Base-by-base conservation (phyloP, 768 basidiomycete genomes). In the Suillus clintonianus region DNA sequence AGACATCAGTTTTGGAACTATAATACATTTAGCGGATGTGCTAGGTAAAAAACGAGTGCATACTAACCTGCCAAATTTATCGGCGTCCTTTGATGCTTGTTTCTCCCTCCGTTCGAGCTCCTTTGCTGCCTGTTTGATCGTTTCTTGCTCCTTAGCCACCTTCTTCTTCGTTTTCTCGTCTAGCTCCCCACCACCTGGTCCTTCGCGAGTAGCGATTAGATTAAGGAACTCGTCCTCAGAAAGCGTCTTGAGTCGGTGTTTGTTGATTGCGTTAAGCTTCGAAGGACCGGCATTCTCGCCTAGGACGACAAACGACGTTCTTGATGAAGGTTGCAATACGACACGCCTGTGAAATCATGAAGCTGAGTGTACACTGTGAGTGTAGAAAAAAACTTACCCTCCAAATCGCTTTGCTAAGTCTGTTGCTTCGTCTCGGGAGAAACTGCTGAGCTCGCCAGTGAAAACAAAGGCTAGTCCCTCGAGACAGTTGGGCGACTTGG, bases 391-490 rank as follows among this genome's bases (percentile, higher is more conserved):
- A 2, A 81, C 92, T 65, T 56, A 95, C 96, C 89, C 96, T 69
- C 95, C 95, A 71, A 88, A 95, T 5, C 95, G 92, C 75, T 99
- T 99, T 0, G 91, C 97, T 7, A 97, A 76, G 69, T 97, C 95
- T 32, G 81, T 73, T 0, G 93, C 90, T 68, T 97, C 95, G 3
- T 98, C 94, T 42, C 97, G 84, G 1, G 93, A 88, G 67, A 99
- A 88, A 63, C 90, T 91, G 54, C 83, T 86, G 53, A 99, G 77
- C 69, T 99, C 97, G 17, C 96, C 97, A 0, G 97, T 99, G 67
- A 99, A 99, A 24, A 99, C 97, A 71, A 99, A 91, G 0, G 94
- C 84, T 27, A 99, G 81, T 0, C 96, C 96, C 0, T 89, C 85
- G 10, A 99, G 81, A 71, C 92, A 94, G 50, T 94, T 87, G 0